Evolutionary conservation across 2,329 filamentous ascomycete species (phyloP).

Genomic region (Pestalotiopsis fici): DNA sequence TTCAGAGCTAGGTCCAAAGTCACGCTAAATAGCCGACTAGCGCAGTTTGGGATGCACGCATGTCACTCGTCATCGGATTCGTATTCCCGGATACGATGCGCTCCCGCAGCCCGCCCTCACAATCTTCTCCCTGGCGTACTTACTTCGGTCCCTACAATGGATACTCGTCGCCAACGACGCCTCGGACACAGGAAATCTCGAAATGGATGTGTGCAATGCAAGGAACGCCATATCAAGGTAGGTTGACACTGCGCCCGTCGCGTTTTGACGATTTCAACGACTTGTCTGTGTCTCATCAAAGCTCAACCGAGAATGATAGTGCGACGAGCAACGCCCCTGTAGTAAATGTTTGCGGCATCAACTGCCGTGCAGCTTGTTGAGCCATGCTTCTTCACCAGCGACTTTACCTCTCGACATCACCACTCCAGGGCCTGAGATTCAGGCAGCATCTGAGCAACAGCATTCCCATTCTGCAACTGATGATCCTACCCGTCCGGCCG

Average conservation of each 20-base stretch:
- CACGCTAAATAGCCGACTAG: too few species aligned
- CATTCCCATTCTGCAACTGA: neutral
- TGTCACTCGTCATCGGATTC: neutral
- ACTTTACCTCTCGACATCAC: neutral
- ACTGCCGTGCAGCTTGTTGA: neutral
- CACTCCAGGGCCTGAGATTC: neutral
- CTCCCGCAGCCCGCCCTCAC: neutral
- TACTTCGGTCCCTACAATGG: neutral
- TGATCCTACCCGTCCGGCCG: neutral
- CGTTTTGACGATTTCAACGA: neutral
- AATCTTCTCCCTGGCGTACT: neutral
- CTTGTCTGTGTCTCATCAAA: neutral
- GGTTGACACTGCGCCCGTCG: neutral
- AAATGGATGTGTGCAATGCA: conserved; percentile 6
- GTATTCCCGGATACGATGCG: neutral
- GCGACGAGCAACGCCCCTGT: conserved; percentile 7
- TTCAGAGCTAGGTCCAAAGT: too few species aligned
- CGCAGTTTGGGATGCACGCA: too few species aligned
- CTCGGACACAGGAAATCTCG: conserved; percentile 9
- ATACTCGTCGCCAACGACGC: neutral
- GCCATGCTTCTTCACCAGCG: neutral
- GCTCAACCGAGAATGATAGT: neutral
- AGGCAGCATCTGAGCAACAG: neutral
- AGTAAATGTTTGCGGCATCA: conserved; percentile 6
- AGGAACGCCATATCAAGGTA: conserved; percentile 7